Base-by-base conservation (phyloP, 305 asterid species). In the Fraxinus paxiana region DNA sequence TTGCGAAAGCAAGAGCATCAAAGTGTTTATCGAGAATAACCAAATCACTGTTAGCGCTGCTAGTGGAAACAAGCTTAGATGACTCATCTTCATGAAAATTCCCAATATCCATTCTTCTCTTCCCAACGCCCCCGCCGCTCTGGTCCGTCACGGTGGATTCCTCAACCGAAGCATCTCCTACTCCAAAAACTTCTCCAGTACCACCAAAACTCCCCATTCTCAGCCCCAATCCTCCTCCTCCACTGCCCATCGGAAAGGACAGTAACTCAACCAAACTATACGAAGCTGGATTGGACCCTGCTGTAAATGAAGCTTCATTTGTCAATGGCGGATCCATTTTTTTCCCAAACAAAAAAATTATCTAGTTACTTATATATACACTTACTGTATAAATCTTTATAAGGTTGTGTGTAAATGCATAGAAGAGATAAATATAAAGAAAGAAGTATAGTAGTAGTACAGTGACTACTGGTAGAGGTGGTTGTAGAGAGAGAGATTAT, bases 251-350 rank as follows among this genome's bases (percentile, higher is more conserved):
- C 83, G 93, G 87, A 73, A 90, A 87, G 2, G 97, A 91, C 84
- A 94, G 92, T 63, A 92, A 90, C 87, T 92, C 97, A 69, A 95
- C 90, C 76, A 94, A 76, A 24, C 92, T 91, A 54, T 92, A 94
- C 34, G 96, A 88, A 24, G 92, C 86, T 10, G 97, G 97, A 79
- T 92, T 90, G 33, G 90, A 84, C 15, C 94, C 91, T 20, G 92
- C 91, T 22, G 97, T 91, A 75, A 91, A 94, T 43, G 97, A 91
- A 0, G 87, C 89, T 83, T 91, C 94, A 76, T 90, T 92, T 4
- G 92, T 84, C 82, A 94, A 83, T 24, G 96, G 92, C 73, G 96
- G 97, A 89, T 94, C 98, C 97, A 94, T 94, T 85, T 79, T 63
- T 61, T 24, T 54, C 73, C 73, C 17, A 28, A 65, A 10, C 38